phyloP scores from a whole-genome alignment of 148 eudicot genomes.

The Polygonum maritimum region DNA sequence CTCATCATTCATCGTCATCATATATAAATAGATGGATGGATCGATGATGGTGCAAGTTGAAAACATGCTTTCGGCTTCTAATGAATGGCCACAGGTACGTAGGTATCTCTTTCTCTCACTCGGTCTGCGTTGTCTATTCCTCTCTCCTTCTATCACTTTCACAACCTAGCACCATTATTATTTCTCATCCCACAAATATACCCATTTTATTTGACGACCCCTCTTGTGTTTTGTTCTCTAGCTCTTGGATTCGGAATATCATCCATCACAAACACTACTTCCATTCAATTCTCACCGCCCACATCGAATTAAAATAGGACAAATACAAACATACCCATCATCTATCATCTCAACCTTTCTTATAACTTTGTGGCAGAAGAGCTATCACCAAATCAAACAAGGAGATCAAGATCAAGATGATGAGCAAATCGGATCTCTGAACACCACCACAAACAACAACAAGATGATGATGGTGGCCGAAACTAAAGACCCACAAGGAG shows the following conservation, averaged over 20 bases:
- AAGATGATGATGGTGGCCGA: constrained; percentile 2
- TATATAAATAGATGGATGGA: too few relatives aligned
- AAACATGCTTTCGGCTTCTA: constrained; percentile 10
- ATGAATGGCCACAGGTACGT: constrained; percentile 10
- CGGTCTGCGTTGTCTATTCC: not conserved
- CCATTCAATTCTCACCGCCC: not conserved
- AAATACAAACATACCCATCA: too few relatives aligned
- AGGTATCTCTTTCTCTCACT: not conserved
- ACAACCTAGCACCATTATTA: not conserved
- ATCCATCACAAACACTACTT: not conserved
- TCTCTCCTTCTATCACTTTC: constrained; percentile 10
- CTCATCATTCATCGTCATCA: too few relatives aligned
- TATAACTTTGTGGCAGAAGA: not conserved
- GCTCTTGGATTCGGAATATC: constrained; percentile 13
- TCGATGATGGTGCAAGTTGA: not conserved
- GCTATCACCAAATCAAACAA: not conserved
- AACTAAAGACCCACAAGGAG: not conserved
- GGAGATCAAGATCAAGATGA: not conserved
- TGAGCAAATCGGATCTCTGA: not conserved
- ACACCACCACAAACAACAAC: not conserved
- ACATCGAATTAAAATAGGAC: not conserved
- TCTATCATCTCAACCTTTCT: not conserved
- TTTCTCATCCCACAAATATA: not conserved
- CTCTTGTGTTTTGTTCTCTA: constrained; percentile 10
- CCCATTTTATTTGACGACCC: not conserved